These are phyloP conservation scores for Dictyostelium firmibasis DNA, from an alignment of 78 protist genomes.

Conservation along the genomic window DNA sequence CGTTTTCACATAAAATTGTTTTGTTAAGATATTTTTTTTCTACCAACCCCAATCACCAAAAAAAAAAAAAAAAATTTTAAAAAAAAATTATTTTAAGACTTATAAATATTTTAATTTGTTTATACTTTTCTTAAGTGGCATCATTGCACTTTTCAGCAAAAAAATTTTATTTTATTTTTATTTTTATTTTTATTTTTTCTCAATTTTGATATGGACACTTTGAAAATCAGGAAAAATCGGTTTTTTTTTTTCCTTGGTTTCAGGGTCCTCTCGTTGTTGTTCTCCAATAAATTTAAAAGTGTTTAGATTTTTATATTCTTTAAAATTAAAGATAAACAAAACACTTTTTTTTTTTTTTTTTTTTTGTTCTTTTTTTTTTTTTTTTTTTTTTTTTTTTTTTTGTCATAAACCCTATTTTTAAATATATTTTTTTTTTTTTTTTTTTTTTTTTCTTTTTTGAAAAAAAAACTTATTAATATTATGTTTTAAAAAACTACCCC, in stretches of 20 bases:
- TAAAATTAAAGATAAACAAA: background rate
- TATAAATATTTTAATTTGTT: background rate
- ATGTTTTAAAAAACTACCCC: too few species aligned
- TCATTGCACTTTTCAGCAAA: background rate
- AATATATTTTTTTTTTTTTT: background rate
- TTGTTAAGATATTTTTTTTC: too few species aligned
- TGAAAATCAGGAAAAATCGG: background rate
- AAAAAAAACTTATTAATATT: background rate
- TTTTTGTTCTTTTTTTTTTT: background rate
- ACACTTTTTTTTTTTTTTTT: too few species aligned
- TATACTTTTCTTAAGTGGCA: background rate
- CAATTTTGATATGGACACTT: background rate
- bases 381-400: background rate
- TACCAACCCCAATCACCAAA: background rate
- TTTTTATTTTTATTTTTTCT: too few species aligned
- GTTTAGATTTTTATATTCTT: background rate
- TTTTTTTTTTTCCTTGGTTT: background rate
- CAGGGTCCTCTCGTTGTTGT: background rate
- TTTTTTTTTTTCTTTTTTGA: background rate
- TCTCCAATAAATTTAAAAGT: background rate
- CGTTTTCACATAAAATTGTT: background rate
- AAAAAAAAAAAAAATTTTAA: too few species aligned
- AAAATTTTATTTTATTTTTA: too few species aligned
- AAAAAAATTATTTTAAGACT: background rate
- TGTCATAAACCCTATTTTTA: too few species aligned